Percentiles rank a stretch among this genome's conserved stretches.
Conservation (phyloP, 2,329 filamentous ascomycete genomes). For the Pseudonectria foliicola region DNA sequence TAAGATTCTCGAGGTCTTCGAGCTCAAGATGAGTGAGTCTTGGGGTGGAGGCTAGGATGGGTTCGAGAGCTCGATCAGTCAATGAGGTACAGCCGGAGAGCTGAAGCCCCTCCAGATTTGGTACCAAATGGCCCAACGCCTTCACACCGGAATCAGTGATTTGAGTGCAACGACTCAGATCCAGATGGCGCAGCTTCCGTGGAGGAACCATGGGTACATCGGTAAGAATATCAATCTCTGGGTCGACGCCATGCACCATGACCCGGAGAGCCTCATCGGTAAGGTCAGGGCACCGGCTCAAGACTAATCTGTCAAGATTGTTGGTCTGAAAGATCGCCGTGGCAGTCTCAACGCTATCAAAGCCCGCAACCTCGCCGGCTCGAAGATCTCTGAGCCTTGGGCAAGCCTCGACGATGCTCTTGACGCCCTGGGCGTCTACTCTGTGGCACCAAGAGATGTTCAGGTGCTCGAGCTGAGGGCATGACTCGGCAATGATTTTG, state of each 20-base stretch:
- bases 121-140: constrained; percentile 65
- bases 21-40: constrained; percentile 79
- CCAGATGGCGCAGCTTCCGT: constrained; percentile 73
- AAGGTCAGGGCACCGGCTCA: constrained; percentile 73
- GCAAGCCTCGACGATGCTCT: constrained; percentile 65
- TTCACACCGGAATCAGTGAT: constrained; percentile 69
- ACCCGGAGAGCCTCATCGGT: constrained; percentile 65
- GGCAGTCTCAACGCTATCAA: constrained; percentile 67
- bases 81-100: constrained; percentile 70
- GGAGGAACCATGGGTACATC: constrained; percentile 68
- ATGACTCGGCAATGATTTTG: constrained; percentile 76
- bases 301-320: constrained; percentile 70
- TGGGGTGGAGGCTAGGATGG: constrained; percentile 68
- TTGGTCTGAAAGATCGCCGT: constrained; percentile 72
- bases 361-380: constrained; percentile 74
- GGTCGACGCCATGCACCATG: constrained; percentile 69
- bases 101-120: constrained; percentile 74
- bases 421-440: constrained; percentile 70
- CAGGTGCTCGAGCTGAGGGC: constrained; percentile 71
- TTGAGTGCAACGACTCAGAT: constrained; percentile 70
- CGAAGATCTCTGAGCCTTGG: constrained; percentile 68
- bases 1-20: constrained; percentile 74
- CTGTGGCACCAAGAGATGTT: constrained; percentile 93
- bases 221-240: constrained; percentile 75
- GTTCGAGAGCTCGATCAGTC: constrained; percentile 64